These are phyloP conservation scores for Linanthus parryae DNA, from an alignment of 148 eudicot species.

Conservation along the genomic window DNA sequence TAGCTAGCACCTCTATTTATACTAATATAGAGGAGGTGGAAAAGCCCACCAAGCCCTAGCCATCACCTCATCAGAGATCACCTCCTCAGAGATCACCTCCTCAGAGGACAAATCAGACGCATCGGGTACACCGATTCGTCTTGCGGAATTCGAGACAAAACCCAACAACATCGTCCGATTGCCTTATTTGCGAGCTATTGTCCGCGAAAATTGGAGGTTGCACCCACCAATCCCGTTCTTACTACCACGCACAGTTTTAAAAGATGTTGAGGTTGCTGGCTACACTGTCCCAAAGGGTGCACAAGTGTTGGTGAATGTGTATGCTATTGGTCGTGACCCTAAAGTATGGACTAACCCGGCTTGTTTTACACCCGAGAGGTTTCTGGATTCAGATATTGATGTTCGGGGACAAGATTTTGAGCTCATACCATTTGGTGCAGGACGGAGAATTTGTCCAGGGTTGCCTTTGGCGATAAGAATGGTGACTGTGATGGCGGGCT, in stretches of 20 bases:
- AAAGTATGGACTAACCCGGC: neutral
- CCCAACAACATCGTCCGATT: too few relatives aligned
- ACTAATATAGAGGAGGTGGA: too few relatives aligned
- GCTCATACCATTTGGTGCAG: neutral
- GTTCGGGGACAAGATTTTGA: conserved; percentile 1
- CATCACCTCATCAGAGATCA: too few relatives aligned
- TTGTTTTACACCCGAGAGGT: neutral
- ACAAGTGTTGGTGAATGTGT: neutral
- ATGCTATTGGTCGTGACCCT: neutral
- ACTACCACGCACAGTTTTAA: neutral
- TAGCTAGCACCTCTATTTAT: too few relatives aligned
- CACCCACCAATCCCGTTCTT: conserved; percentile 2
- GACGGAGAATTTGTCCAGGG: neutral
- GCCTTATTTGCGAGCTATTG: neutral
- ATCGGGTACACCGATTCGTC: too few relatives aligned
- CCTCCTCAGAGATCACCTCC: too few relatives aligned
- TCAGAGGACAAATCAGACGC: too few relatives aligned
- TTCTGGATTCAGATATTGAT: neutral
- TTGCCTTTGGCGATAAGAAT: conserved; percentile 1
- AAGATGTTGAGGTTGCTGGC: neutral
- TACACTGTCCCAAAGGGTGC: too few relatives aligned
- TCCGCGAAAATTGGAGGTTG: neutral
- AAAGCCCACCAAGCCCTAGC: too few relatives aligned
- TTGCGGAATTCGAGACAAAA: too few relatives aligned
- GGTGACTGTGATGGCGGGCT: conserved; percentile 2